Percentiles rank a stretch among this genome's conserved stretches.
Conservation (phyloP, 73 alveolate species). For the Effrenium voratum region DNA sequence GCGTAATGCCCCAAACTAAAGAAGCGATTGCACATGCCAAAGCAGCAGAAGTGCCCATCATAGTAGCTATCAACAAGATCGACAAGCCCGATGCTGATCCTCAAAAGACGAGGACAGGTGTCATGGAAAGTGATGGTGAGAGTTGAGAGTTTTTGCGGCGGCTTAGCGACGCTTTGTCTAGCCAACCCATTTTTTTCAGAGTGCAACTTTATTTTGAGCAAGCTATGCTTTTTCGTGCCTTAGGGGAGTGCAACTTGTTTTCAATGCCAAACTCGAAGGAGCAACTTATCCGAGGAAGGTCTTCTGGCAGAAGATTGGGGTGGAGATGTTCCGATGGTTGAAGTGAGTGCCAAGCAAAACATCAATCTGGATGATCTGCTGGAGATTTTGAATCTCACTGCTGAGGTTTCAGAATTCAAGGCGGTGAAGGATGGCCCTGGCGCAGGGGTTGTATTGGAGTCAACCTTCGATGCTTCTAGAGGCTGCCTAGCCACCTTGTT, state of each 20-base stretch:
- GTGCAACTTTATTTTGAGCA: no score
- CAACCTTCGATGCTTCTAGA: constrained; percentile 28
- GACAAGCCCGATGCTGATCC: constrained; percentile 94
- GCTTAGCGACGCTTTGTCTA: no score
- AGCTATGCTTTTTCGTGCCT: no score
- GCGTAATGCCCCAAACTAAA: constrained; percentile 97
- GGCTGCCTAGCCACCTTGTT: constrained; percentile 62
- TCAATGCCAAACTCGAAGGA: no score
- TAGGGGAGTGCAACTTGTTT: no score
- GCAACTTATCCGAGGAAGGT: constrained; percentile 52
- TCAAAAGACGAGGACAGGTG: constrained; percentile 12
- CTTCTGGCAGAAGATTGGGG: constrained; percentile 82
- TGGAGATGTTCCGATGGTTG: constrained; percentile 81
- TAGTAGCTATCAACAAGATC: constrained; percentile 98
- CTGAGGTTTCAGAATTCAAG: constrained; percentile 61
- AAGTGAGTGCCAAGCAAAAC: constrained; percentile 72
- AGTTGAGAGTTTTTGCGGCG: no score
- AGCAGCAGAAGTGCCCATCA: constrained; percentile 96
- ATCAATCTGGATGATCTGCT: constrained; percentile 37
- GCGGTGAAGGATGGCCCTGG: constrained; percentile 38
- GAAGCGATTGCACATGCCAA: constrained; percentile 97
- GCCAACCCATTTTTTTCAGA: no score
- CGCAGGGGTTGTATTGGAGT: constrained; percentile 68
- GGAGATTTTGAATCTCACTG: constrained; percentile 50
- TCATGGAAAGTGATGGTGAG: no score